Percentiles rank a stretch among this genome's conserved stretches.
These are phyloP conservation scores for Digitaria exilis DNA, from an alignment of 202 grass and related monocot species.

Conservation along the genomic window DNA sequence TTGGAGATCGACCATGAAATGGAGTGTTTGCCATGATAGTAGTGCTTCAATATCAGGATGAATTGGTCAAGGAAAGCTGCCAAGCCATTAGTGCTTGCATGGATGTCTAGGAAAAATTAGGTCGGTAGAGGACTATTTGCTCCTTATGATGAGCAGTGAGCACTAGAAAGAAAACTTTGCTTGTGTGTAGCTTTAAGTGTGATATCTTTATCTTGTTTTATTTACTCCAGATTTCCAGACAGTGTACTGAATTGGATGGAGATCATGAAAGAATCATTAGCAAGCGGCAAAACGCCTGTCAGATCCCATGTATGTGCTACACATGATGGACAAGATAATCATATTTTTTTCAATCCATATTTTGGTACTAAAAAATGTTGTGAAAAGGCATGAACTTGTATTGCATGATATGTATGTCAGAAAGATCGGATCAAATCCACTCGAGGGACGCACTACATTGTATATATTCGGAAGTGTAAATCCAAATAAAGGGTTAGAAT, in stretches of 20 bases:
- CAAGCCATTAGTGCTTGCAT: background rate
- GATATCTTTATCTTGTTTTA: background rate
- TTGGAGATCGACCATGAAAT: background rate
- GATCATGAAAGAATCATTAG: background rate
- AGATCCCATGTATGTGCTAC: background rate
- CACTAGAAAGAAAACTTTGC: background rate
- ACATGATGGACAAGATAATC: background rate
- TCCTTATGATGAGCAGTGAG: background rate
- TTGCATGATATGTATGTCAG: background rate
- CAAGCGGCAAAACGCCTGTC: background rate
- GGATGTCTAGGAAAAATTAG: slow-evolving; percentile 4
- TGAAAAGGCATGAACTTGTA: background rate
- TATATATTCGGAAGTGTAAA: background rate
- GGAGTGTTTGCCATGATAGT: background rate
- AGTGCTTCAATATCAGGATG: background rate
- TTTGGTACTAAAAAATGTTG: background rate
- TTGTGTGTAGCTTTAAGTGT: background rate
- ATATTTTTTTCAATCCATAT: background rate
- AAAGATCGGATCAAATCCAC: background rate
- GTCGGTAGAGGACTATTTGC: background rate
- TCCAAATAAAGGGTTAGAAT: background rate
- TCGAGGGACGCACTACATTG: background rate
- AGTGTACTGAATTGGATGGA: background rate
- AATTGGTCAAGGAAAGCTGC: slow-evolving; percentile 30
- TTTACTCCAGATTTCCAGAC: background rate